These are phyloP conservation scores for Pseudocercospora crystallina DNA, from an alignment of 2,329 filamentous ascomycete species.

Conservation along the genomic window DNA sequence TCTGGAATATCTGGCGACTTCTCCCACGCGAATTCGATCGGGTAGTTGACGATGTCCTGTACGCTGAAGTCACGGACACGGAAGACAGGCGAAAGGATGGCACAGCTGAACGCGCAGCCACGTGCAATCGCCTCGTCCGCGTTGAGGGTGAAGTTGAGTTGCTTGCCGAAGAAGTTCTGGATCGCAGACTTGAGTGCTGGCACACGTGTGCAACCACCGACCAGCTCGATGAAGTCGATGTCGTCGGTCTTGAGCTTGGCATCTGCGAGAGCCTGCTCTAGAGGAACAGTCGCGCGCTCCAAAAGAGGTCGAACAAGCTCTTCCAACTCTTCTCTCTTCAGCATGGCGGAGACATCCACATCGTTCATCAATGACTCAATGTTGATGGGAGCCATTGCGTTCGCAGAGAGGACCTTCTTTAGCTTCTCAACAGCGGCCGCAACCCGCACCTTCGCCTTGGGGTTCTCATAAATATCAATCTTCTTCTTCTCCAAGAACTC, in stretches of 20 bases:
- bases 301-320: slow-evolving; percentile 83
- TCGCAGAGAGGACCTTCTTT: slow-evolving; percentile 97
- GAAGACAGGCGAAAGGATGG: slow-evolving; percentile 95
- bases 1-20: slow-evolving; percentile 97
- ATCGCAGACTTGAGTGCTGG: slow-evolving; percentile 89
- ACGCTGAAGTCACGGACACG: slow-evolving; percentile 97
- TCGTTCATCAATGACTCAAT: slow-evolving; percentile 99
- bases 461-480: slow-evolving; percentile 88
- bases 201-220: slow-evolving; percentile 92
- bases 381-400: slow-evolving; percentile 87
- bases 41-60: slow-evolving; percentile 96
- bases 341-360: slow-evolving; percentile 80
- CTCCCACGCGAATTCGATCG: slow-evolving; percentile 98
- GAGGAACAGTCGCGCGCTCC: slow-evolving; percentile 66
- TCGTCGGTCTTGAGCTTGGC: slow-evolving; percentile 88
- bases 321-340: slow-evolving; percentile 94
- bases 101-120: slow-evolving; percentile 95
- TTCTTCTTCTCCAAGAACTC: slow-evolving; percentile 99
- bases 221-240: slow-evolving; percentile 89
- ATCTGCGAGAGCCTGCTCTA: slow-evolving; percentile 92
- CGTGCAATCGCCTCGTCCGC: slow-evolving; percentile 96
- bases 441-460: slow-evolving; percentile 85
- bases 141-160: slow-evolving; percentile 93
- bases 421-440: slow-evolving; percentile 89
- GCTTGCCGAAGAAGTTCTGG: slow-evolving; percentile 87